These are phyloP conservation scores for Raphanus sativus DNA, from an alignment of 345 rosid species.

Conservation along the genomic window DNA sequence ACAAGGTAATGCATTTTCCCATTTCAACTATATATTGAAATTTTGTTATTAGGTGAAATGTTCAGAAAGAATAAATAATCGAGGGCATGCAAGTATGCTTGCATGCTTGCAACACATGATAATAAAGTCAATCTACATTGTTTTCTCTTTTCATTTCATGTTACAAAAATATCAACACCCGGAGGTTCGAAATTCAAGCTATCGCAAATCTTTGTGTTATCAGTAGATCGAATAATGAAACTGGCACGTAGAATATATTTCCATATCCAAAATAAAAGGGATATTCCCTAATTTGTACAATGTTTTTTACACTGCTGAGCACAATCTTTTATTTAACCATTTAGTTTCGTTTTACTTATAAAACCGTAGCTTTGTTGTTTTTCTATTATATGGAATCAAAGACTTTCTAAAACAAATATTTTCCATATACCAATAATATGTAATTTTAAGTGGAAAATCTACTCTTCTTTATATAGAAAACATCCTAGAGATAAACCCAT, in stretches of 20 bases:
- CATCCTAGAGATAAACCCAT: background rate
- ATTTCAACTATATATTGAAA: too few species aligned
- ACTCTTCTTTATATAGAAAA: background rate
- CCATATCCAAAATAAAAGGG: conserved; percentile 22
- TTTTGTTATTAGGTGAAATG: background rate
- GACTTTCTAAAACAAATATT: background rate
- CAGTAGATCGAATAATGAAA: background rate
- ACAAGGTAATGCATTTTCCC: background rate
- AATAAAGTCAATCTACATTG: background rate
- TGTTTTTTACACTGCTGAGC: background rate
- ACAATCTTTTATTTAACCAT: background rate
- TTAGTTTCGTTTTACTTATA: background rate
- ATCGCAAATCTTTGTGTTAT: conserved; percentile 7
- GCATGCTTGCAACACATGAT: conserved; percentile 27
- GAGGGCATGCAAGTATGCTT: conserved; percentile 5
- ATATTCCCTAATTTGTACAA: background rate
- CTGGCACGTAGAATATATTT: too few species aligned
- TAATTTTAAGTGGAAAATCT: background rate
- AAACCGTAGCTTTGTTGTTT: too few species aligned
- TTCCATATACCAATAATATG: background rate
- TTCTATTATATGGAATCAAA: too few species aligned
- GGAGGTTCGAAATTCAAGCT: conserved; percentile 11
- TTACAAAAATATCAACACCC: conserved; percentile 2
- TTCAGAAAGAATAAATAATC: background rate
- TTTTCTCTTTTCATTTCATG: background rate